phyloP scores from a whole-genome alignment of 805 yeast species.

The Metschnikowia lunata region DNA sequence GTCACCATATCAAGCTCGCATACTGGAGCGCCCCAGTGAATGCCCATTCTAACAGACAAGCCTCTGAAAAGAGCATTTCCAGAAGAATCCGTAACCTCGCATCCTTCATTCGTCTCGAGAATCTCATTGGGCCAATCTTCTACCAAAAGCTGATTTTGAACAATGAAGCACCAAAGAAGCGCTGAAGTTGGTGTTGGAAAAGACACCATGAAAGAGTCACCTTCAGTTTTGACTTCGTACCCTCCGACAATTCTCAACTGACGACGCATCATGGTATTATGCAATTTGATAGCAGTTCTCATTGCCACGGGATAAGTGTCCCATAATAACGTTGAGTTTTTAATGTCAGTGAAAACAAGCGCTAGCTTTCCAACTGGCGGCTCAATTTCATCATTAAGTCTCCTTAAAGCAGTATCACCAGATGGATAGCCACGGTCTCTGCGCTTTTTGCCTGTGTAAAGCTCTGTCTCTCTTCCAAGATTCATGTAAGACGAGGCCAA shows the following conservation, averaged over 20 bases:
- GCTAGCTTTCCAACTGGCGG: conserved; percentile 96
- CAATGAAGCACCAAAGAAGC: conserved; percentile 88
- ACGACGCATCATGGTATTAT: conserved; percentile 90
- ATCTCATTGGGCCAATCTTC: conserved; percentile 98
- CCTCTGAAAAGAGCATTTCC: conserved; percentile 73
- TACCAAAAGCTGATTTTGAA: conserved; percentile 72
- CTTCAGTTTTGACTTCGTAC: conserved; percentile 97
- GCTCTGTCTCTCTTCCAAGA: conserved; percentile 34
- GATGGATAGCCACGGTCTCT: conserved; percentile 42
- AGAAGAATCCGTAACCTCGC: conserved; percentile 64
- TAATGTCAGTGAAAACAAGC: conserved; percentile 95
- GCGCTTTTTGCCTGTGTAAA: conserved; percentile 32
- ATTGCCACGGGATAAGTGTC: conserved; percentile 88
- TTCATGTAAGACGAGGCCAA: conserved; percentile 32
- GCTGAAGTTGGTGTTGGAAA: conserved; percentile 92
- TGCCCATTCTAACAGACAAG: conserved; percentile 93
- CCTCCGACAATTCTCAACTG: conserved; percentile 92
- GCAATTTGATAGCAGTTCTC: conserved; percentile 95
- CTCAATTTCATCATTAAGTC: conserved; percentile 83
- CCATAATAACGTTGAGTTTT: conserved; percentile 91
- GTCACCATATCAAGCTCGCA: conserved; percentile 94
- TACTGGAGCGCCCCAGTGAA: conserved; percentile 97
- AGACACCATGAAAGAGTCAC: conserved; percentile 98
- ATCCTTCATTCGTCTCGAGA: conserved; percentile 76
- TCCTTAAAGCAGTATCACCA: conserved; percentile 75